phyloP scores from a whole-genome alignment of 176 grass and related monocot species.

The Eleusine indica region DNA sequence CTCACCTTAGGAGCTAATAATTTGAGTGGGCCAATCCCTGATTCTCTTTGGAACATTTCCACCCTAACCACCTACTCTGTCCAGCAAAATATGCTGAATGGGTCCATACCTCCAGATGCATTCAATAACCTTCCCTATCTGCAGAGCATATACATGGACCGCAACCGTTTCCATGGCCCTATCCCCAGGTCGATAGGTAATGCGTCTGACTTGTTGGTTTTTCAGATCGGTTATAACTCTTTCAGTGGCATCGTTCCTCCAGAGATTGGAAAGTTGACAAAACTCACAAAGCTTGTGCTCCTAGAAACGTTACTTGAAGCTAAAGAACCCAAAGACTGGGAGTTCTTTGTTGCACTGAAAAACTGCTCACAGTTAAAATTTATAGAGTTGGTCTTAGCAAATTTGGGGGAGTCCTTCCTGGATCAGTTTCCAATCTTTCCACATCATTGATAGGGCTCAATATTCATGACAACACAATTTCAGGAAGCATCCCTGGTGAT shows the following conservation, averaged over 20 bases:
- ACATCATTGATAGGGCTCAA: not conserved
- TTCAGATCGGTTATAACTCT: slow-evolving; percentile 13
- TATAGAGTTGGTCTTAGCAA: slow-evolving; percentile 19
- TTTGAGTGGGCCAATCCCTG: slow-evolving; percentile 25
- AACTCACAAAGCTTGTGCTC: not conserved
- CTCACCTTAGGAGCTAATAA: slow-evolving; percentile 7
- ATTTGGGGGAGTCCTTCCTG: slow-evolving; percentile 24
- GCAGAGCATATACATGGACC: not conserved
- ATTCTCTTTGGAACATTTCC: slow-evolving; percentile 35
- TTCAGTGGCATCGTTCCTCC: slow-evolving; percentile 37
- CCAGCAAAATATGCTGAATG: not conserved
- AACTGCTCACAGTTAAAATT: slow-evolving; percentile 34
- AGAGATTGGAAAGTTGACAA: not conserved
- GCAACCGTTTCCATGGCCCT: slow-evolving; percentile 31
- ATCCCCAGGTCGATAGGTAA: slow-evolving; percentile 34
- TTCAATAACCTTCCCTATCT: slow-evolving; percentile 18
- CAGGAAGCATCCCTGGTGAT: slow-evolving; percentile 19
- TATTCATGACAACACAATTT: not conserved
- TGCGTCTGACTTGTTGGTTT: slow-evolving; percentile 7
- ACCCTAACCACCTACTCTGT: not conserved
- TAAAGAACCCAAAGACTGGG: slow-evolving; percentile 30
- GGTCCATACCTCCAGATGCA: slow-evolving; percentile 6
- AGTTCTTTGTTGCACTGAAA: slow-evolving; percentile 30
- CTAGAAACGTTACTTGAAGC: slow-evolving; percentile 13
- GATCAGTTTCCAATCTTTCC: slow-evolving; percentile 36